These are phyloP conservation scores for Cryphonectria radicalis DNA, from an alignment of 2,329 filamentous ascomycete species.

Conservation along the genomic window DNA sequence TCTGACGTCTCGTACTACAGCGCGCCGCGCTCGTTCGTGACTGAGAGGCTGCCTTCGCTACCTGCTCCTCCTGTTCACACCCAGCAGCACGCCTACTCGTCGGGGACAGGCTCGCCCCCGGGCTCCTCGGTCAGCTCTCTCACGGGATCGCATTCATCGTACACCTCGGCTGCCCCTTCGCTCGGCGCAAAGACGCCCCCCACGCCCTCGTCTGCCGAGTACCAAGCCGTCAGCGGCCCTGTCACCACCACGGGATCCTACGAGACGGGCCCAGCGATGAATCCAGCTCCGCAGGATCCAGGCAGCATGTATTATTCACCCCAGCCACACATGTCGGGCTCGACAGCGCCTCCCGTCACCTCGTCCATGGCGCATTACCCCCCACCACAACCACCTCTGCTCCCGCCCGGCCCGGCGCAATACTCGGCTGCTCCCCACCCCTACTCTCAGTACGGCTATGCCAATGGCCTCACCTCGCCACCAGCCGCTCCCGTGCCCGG, in stretches of 20 bases:
- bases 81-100: constrained; percentile 71
- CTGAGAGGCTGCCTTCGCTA: constrained; percentile 73
- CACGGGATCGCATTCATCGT: constrained; percentile 58
- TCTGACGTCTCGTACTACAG: constrained; percentile 74
- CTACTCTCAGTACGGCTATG: constrained; percentile 70
- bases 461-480: constrained; percentile 81
- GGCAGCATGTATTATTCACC: constrained; percentile 73
- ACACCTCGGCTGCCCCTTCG: constrained; percentile 59
- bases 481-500: constrained; percentile 71
- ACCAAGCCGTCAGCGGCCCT: constrained; percentile 47
- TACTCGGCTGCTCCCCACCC: constrained; percentile 68
- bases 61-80: constrained; percentile 71
- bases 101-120: constrained; percentile 75
- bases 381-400: constrained; percentile 75
- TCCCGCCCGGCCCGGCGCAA: constrained; percentile 72
- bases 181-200: constrained; percentile 73
- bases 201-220: constrained; percentile 68
- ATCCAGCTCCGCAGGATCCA: constrained; percentile 72
- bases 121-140: constrained; percentile 59
- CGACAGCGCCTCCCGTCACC: constrained; percentile 74
- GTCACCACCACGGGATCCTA: constrained; percentile 37
- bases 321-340: constrained; percentile 74
- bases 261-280: constrained; percentile 69
- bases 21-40: constrained; percentile 67
- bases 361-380: constrained; percentile 77